phyloP scores from a whole-genome alignment of 345 rosid genomes.

The Hypericum androsaemum region DNA sequence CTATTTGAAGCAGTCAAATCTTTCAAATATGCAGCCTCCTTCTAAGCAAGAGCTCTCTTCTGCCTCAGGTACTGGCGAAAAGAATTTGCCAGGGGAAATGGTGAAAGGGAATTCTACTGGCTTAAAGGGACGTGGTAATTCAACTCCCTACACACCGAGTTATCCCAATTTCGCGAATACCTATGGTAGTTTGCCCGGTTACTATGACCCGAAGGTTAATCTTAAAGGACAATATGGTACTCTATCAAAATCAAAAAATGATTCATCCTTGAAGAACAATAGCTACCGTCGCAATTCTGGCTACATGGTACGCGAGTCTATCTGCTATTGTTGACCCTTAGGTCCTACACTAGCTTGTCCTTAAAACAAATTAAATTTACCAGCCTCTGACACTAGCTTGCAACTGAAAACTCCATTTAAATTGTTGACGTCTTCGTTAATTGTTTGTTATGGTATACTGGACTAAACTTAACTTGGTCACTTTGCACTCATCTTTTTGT shows the following conservation, averaged over 20 bases:
- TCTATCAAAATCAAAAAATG: background rate
- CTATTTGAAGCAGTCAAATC: slow-evolving; percentile 5
- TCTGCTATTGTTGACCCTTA: too few relatives aligned
- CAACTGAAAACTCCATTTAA: too few relatives aligned
- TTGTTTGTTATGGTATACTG: too few relatives aligned
- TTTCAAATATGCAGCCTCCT: slow-evolving; percentile 2
- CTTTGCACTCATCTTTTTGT: too few relatives aligned
- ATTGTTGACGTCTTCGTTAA: too few relatives aligned
- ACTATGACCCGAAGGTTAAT: slow-evolving; percentile 7
- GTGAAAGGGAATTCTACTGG: slow-evolving; percentile 5
- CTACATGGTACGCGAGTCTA: background rate
- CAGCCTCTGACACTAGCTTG: too few relatives aligned
- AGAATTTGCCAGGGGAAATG: slow-evolving; percentile 6
- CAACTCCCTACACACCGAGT: slow-evolving; percentile 6
- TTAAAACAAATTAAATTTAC: too few relatives aligned
- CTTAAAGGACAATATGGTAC: background rate
- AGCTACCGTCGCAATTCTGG: background rate
- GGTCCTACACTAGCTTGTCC: too few relatives aligned
- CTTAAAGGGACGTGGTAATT: background rate
- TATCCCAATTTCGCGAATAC: background rate
- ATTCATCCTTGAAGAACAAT: background rate
- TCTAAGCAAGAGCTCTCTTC: slow-evolving; percentile 1
- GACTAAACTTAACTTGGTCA: too few relatives aligned
- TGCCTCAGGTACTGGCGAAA: slow-evolving; percentile 6
- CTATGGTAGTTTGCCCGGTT: background rate